Conservation (phyloP, 1,284 basidiomycete genomes). For the Schizophyllum commune region DNA sequence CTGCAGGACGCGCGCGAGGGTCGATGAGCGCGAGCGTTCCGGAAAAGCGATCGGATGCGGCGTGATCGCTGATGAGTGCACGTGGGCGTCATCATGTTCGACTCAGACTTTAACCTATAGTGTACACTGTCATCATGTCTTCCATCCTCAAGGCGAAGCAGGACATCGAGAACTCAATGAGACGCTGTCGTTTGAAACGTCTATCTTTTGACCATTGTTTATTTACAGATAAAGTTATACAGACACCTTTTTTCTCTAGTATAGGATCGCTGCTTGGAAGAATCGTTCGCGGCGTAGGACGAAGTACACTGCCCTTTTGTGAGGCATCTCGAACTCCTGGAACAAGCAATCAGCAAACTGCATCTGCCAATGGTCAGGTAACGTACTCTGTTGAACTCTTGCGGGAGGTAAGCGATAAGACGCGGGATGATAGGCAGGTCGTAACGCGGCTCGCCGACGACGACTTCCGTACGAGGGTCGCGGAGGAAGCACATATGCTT, state of each 20-base stretch:
- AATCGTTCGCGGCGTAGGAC: slow-evolving; percentile 13
- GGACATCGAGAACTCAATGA: no score
- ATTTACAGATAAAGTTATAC: no score
- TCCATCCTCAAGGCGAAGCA: no score
- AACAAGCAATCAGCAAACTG: neutral
- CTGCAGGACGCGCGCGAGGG: slow-evolving; percentile 2
- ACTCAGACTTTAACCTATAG: no score
- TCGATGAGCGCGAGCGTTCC: neutral
- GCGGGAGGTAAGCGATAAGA: slow-evolving; percentile 11
- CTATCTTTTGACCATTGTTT: no score
- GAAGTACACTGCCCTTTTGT: slow-evolving; percentile 13
- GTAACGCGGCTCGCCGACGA: slow-evolving; percentile 13
- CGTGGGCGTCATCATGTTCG: neutral
- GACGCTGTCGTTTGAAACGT: no score
- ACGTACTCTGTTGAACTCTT: slow-evolving; percentile 14
- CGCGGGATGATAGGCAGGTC: slow-evolving; percentile 11
- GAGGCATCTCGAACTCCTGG: slow-evolving; percentile 14
- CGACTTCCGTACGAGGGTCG: slow-evolving; percentile 14
- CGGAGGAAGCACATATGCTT: slow-evolving; percentile 13
- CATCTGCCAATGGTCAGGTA: neutral
- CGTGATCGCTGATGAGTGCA: neutral
- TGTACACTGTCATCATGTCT: no score
- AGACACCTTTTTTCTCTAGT: neutral
- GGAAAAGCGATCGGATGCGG: neutral
- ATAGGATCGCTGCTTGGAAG: slow-evolving; percentile 14